phyloP scores from a whole-genome alignment of 352 stramenopile genomes.

The Globisporangium rhizosaccharum region DNA sequence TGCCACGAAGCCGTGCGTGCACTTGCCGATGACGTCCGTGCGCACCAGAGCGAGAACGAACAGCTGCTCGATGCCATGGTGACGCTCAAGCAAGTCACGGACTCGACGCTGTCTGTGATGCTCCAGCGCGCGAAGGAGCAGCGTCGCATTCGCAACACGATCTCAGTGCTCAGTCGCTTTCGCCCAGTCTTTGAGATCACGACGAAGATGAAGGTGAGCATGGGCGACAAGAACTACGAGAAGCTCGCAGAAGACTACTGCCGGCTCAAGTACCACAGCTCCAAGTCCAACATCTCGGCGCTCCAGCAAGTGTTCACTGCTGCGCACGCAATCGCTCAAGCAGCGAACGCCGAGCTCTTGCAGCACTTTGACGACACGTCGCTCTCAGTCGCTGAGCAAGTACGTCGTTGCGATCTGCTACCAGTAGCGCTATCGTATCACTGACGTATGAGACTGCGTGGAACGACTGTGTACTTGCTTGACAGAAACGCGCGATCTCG shows the following conservation, averaged over 20 bases:
- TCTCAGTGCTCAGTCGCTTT: slow-evolving; percentile 61
- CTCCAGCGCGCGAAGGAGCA: slow-evolving; percentile 69
- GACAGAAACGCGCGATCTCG: slow-evolving; percentile 48
- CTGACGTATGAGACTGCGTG: background rate
- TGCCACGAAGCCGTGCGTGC: slow-evolving; percentile 74
- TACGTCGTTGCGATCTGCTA: slow-evolving; percentile 6
- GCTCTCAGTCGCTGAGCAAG: slow-evolving; percentile 53
- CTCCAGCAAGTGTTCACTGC: slow-evolving; percentile 54
- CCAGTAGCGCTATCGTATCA: background rate
- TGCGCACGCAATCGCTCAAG: slow-evolving; percentile 51
- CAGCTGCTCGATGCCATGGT: slow-evolving; percentile 46
- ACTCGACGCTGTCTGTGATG: slow-evolving; percentile 74
- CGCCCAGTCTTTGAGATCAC: slow-evolving; percentile 70
- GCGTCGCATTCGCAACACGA: slow-evolving; percentile 67
- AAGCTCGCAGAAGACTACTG: slow-evolving; percentile 71
- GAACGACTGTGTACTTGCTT: background rate
- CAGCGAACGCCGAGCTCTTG: slow-evolving; percentile 57
- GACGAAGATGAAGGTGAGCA: slow-evolving; percentile 67
- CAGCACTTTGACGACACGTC: slow-evolving; percentile 57
- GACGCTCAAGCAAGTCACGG: slow-evolving; percentile 48
- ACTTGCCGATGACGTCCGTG: slow-evolving; percentile 52
- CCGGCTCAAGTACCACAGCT: slow-evolving; percentile 57
- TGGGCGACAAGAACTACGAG: slow-evolving; percentile 59
- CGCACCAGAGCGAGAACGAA: slow-evolving; percentile 57
- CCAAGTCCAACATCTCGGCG: slow-evolving; percentile 52